Conservation (phyloP, 176 grass and related monocot genomes). For the Aegilops speltoides region DNA sequence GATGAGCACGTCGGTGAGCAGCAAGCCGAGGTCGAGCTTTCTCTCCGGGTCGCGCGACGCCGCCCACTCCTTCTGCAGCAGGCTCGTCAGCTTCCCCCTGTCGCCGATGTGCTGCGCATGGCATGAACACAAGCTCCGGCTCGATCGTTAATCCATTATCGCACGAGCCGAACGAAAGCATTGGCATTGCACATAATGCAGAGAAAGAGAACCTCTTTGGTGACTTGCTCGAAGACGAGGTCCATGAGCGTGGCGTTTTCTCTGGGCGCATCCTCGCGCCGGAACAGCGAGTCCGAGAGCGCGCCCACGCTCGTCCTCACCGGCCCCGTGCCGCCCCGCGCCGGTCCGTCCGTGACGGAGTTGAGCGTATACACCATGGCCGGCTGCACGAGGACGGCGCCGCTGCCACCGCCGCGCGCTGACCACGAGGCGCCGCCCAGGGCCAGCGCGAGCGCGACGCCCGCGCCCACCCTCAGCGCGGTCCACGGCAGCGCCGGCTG, state of each 20-base stretch:
- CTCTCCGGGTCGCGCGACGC: not conserved
- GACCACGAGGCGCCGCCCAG: conserved; percentile 39
- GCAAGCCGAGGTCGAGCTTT: conserved; percentile 44
- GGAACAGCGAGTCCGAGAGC: conserved; percentile 57
- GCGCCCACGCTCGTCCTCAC: conserved; percentile 42
- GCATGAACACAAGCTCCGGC: not conserved
- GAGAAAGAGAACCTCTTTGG: conserved; percentile 44
- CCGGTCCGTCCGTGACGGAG: conserved; percentile 8
- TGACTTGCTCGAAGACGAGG: conserved; percentile 64
- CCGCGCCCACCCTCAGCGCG: conserved; percentile 32
- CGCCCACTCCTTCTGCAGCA: conserved; percentile 44
- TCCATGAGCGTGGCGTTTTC: conserved; percentile 52
- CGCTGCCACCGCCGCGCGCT: conserved; percentile 23
- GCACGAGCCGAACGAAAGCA: too few species aligned
- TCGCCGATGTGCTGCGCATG: conserved; percentile 17
- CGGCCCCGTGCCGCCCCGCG: not conserved
- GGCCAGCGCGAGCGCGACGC: conserved; percentile 37
- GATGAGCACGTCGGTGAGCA: conserved; percentile 57
- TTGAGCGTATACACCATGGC: conserved; percentile 21
- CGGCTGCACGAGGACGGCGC: not conserved
- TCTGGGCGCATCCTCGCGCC: conserved; percentile 37
- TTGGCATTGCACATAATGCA: not conserved
- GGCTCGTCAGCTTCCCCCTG: conserved; percentile 33
- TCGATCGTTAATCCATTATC: not conserved
- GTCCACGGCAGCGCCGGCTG: not conserved